A percentile compares a stretch with the other conserved stretches of the same genome.
Evolutionary conservation across 768 basidiomycete species (phyloP).

Genomic region (Tylopilus rubrobrunneus): DNA sequence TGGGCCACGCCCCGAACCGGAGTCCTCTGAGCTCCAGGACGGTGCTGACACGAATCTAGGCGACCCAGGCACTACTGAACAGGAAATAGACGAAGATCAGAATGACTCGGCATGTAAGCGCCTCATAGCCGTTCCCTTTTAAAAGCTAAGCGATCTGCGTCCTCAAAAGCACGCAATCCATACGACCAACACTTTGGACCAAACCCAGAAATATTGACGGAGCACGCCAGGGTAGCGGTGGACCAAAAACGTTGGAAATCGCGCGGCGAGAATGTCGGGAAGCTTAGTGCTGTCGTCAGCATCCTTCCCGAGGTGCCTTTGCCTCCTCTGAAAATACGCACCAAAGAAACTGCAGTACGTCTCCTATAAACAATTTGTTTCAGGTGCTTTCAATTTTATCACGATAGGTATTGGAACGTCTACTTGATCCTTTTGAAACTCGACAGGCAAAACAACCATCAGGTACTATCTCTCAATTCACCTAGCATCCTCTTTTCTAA

Average conservation of each 20-base stretch:
- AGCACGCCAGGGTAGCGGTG: constrained; percentile 45
- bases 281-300: constrained; percentile 49
- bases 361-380: neutral
- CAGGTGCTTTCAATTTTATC: neutral
- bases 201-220: constrained; percentile 48
- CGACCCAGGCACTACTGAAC: constrained; percentile 27
- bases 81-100: constrained; percentile 31
- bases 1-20: constrained; percentile 11
- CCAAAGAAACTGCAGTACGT: constrained; percentile 24
- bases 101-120: constrained; percentile 16
- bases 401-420: constrained; percentile 51
- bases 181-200: constrained; percentile 78
- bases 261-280: constrained; percentile 46
- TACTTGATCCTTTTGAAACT: constrained; percentile 51
- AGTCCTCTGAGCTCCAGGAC: constrained; percentile 3
- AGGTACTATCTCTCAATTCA: constrained; percentile 35
- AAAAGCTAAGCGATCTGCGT: neutral
- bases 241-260: constrained; percentile 57
- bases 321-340: constrained; percentile 24
- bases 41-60: constrained; percentile 9
- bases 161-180: constrained; percentile 32
- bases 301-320: constrained; percentile 39
- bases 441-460: constrained; percentile 50
- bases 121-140: neutral
- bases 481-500: constrained; percentile 3